Base-by-base conservation (phyloP, 306 rosid species). In the Cicer arietinum region DNA sequence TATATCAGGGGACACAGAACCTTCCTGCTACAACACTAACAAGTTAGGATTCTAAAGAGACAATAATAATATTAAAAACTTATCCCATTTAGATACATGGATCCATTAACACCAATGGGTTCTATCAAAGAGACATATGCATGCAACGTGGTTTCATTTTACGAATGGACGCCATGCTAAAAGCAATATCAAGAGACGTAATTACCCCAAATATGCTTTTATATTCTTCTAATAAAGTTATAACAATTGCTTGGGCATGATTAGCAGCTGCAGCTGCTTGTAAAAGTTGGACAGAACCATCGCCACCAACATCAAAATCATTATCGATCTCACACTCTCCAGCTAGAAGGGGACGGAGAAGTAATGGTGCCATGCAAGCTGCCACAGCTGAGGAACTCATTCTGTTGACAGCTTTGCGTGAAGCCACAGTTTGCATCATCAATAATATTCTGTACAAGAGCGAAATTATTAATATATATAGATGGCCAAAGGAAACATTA, bases 261-360 rank as follows among this genome's bases (percentile, higher is more conserved):
- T 93, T 93, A 30, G 98, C 98, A 6, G 98, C 98, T 13, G 98
- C 98, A 85, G 98, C 98, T 63, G 98, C 98, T 84, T 91, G 93
- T 81, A 93, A 79, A 77, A 93, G 95, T 79, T 93, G 98, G 76
- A 82, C 43, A 20, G 98, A 93, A 71, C 94, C 91, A 81, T 93
- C 98, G 51, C 93, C 98, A 9, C 93, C 97, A 71, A 93, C 87
- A 80, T 88, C 89, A 85, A 90, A 90, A 83, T 90, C 97, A 83
- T 86, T 88, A 35, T 89, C 98, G 18, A 93, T 84, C 67, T 93
- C 98, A 83, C 98, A 93, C 12, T 90, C 98, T 75, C 98, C 98
- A 62, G 97, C 89, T 54, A 93, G 82, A 67, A 93, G 98, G 7
- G 98, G 97, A 58, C 98, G 95, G 54, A 93, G 95, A 82, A 93